A percentile compares a stretch with the other conserved stretches of the same genome.
Evolutionary conservation across 2,329 filamentous ascomycete species (phyloP).

Genomic region (Phoma sp.): DNA sequence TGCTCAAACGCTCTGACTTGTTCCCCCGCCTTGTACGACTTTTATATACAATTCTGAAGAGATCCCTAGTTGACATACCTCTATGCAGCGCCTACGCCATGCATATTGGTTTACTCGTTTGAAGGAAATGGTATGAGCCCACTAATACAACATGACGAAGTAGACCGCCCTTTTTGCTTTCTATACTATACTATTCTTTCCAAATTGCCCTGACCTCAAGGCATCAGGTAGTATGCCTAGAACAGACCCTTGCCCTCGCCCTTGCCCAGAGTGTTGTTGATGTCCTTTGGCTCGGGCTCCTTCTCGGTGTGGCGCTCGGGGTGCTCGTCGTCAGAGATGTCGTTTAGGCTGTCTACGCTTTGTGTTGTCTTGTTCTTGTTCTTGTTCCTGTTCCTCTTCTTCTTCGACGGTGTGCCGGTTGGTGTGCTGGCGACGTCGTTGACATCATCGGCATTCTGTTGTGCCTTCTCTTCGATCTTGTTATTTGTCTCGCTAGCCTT

Average conservation of each 20-base stretch:
- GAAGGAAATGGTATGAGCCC: neutral
- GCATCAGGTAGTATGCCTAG: slow-evolving; percentile 20
- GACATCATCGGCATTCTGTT: slow-evolving; percentile 21
- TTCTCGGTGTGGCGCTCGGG: slow-evolving; percentile 25
- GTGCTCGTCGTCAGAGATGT: slow-evolving; percentile 24
- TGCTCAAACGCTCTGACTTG: neutral
- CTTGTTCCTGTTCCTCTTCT: slow-evolving; percentile 22
- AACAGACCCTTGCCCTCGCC: slow-evolving; percentile 31
- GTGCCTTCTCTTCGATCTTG: slow-evolving; percentile 20
- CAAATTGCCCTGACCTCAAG: neutral
- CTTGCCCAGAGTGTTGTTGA: slow-evolving; percentile 31
- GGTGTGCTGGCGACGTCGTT: slow-evolving; percentile 18
- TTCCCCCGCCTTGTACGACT: neutral
- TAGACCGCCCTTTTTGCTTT: neutral
- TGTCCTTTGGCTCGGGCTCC: slow-evolving; percentile 36
- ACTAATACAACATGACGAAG: slow-evolving; percentile 6
- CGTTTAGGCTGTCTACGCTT: slow-evolving; percentile 12
- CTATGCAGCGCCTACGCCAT: slow-evolving; percentile 18
- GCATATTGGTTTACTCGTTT: slow-evolving; percentile 2
- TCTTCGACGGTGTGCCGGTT: slow-evolving; percentile 15
- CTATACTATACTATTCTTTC: neutral
- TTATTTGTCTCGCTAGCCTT: slow-evolving; percentile 25
- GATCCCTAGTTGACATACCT: slow-evolving; percentile 1
- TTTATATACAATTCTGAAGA: slow-evolving; percentile 1
- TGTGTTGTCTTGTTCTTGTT: slow-evolving; percentile 26